phyloP scores from a whole-genome alignment of 2,329 filamentous ascomycete species.

The Colletotrichum tamarilloi region DNA sequence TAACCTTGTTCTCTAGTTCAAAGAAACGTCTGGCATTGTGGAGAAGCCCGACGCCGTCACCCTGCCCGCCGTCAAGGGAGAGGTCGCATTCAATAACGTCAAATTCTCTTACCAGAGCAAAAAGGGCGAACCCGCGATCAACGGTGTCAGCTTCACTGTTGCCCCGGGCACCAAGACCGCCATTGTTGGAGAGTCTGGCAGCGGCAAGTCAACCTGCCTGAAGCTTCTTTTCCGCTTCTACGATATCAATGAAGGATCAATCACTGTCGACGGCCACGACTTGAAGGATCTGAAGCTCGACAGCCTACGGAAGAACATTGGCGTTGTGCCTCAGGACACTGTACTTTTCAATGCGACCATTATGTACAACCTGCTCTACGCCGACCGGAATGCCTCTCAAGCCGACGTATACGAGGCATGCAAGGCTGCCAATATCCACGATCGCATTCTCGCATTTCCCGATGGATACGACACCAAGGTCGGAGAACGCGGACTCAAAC shows the following conservation, averaged over 20 bases:
- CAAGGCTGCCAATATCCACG: constrained; percentile 64
- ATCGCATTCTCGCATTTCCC: constrained; percentile 63
- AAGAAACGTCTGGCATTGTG: constrained; percentile 54
- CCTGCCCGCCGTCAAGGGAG: constrained; percentile 47
- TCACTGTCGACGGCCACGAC: constrained; percentile 59
- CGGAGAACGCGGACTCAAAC: constrained; percentile 62
- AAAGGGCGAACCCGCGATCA: constrained; percentile 48
- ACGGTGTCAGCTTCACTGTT: constrained; percentile 54
- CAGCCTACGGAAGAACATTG: constrained; percentile 54
- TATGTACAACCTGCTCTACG: constrained; percentile 67
- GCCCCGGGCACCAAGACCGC: constrained; percentile 57
- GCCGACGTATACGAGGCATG: constrained; percentile 63
- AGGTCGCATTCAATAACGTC: constrained; percentile 55
- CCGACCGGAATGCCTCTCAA: constrained; percentile 58
- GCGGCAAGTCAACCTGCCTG: constrained; percentile 60
- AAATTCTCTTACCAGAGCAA: constrained; percentile 56
- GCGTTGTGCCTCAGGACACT: constrained; percentile 57
- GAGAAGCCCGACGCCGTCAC: constrained; percentile 52
- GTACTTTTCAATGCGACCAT: constrained; percentile 64
- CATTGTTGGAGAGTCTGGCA: constrained; percentile 57
- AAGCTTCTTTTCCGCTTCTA: constrained; percentile 65
- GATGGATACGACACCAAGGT: constrained; percentile 65
- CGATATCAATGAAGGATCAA: constrained; percentile 56
- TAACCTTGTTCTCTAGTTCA: constrained; percentile 47
- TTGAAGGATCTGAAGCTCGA: constrained; percentile 53